Conservation (phyloP, 2,329 filamentous ascomycete genomes). For the Cadophora sp. region DNA sequence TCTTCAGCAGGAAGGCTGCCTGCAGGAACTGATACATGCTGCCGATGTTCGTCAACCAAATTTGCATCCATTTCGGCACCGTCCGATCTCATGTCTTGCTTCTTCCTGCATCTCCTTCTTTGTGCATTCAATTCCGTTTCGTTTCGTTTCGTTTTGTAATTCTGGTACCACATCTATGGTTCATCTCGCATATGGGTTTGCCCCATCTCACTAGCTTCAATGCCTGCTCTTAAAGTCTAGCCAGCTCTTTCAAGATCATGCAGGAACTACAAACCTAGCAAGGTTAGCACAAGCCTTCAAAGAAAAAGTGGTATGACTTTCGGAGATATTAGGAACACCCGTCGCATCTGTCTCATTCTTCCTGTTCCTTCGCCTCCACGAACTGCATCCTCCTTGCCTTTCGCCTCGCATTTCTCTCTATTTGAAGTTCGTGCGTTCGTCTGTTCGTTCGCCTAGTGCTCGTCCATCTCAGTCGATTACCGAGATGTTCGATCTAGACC, state of each 20-base stretch:
- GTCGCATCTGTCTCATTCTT: background rate
- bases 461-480: background rate
- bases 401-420: background rate
- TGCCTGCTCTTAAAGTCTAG: background rate
- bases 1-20: slow-evolving; percentile 4
- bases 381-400: background rate
- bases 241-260: background rate
- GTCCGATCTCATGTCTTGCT: background rate
- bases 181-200: background rate
- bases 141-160: background rate
- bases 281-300: background rate
- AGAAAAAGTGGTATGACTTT: background rate
- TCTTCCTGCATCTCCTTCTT: background rate
- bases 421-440: background rate
- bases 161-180: background rate
- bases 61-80: slow-evolving; percentile 1
- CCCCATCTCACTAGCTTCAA: background rate
- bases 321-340: background rate
- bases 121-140: background rate
- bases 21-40: slow-evolving; percentile 9
- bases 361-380: background rate
- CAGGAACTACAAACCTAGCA: background rate
- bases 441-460: background rate
- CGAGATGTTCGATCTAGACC: background rate
- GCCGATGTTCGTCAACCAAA: background rate